Conservation (phyloP, 2,329 filamentous ascomycete species). For the Furcasterigmium furcatum region DNA sequence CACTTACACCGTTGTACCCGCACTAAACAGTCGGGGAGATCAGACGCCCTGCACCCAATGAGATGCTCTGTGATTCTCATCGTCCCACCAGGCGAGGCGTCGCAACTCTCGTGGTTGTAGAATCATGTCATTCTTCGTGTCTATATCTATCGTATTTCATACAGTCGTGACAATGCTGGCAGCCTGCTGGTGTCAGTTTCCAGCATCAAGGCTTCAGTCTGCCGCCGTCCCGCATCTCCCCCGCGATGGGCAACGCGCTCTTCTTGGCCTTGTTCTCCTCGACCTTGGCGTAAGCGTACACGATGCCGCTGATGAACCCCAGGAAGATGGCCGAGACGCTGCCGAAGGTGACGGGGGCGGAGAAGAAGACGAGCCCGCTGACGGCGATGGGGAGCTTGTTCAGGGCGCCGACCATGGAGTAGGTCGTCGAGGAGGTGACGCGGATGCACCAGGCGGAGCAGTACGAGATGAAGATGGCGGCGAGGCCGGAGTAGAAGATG, state of each 20-base stretch:
- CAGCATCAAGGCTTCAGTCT: too few relatives aligned
- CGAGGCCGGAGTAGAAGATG: constrained; percentile 92
- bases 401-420: constrained; percentile 96
- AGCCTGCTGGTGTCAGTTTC: too few relatives aligned
- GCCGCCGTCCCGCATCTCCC: constrained; percentile 67
- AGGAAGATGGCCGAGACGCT: constrained; percentile 88
- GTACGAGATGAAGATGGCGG: constrained; percentile 96
- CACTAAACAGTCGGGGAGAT: too few relatives aligned
- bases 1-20: too few relatives aligned
- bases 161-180: too few relatives aligned
- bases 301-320: constrained; percentile 87
- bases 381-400: constrained; percentile 97
- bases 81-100: too few relatives aligned
- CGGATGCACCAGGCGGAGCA: constrained; percentile 99
- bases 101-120: too few relatives aligned
- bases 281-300: constrained; percentile 85
- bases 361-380: constrained; percentile 91
- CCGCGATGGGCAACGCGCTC: constrained; percentile 64
- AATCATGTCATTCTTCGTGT: too few relatives aligned
- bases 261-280: constrained; percentile 68
- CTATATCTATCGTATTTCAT: too few relatives aligned
- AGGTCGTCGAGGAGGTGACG: constrained; percentile 94
- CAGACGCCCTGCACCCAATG: too few relatives aligned
- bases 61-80: too few relatives aligned
- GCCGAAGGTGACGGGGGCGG: constrained; percentile 87